Evolutionary conservation across 106 monocot genomes (phyloP).

Genomic region (Alisma plantagoaquatica): DNA sequence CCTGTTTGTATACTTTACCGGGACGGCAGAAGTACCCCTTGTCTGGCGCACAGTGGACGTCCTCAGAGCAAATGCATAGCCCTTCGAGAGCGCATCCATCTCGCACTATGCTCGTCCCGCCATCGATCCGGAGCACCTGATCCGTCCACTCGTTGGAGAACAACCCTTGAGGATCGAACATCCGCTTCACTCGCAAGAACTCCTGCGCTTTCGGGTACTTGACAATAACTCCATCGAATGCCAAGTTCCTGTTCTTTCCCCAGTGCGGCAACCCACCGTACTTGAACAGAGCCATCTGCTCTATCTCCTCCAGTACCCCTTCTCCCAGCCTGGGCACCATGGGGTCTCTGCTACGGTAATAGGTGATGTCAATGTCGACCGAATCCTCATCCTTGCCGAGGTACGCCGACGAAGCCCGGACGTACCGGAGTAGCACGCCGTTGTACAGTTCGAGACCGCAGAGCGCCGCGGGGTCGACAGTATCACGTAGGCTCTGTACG

Average conservation of each 20-base stretch:
- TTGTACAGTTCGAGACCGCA: constrained; percentile 41
- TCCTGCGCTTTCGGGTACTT: constrained; percentile 25
- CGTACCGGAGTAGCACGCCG: constrained; percentile 44
- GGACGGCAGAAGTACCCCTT: constrained; percentile 34
- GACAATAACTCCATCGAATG: constrained; percentile 26
- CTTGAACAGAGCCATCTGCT: constrained; percentile 75
- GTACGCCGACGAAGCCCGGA: constrained; percentile 33
- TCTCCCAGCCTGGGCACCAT: constrained; percentile 29
- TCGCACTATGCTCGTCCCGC: constrained; percentile 20
- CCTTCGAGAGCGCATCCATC: constrained; percentile 66
- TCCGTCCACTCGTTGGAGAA: constrained; percentile 74
- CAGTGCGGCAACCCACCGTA: constrained; percentile 67
- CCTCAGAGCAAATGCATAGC: constrained; percentile 36
- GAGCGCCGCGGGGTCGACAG: constrained; percentile 18
- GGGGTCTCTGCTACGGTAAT: constrained; percentile 44
- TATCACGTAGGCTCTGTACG: constrained; percentile 33
- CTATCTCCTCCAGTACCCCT: constrained; percentile 64
- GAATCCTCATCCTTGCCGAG: constrained; percentile 34
- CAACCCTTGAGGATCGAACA: constrained; percentile 41
- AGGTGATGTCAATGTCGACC: constrained; percentile 50
- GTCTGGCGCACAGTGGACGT: constrained; percentile 35
- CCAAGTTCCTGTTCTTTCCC: constrained; percentile 65
- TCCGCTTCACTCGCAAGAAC: constrained; percentile 34
- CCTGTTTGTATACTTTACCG: constrained; percentile 41
- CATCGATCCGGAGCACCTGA: constrained; percentile 42